These are phyloP conservation scores for Neltuma alba DNA, from an alignment of 306 rosid genomes.

Conservation along the genomic window DNA sequence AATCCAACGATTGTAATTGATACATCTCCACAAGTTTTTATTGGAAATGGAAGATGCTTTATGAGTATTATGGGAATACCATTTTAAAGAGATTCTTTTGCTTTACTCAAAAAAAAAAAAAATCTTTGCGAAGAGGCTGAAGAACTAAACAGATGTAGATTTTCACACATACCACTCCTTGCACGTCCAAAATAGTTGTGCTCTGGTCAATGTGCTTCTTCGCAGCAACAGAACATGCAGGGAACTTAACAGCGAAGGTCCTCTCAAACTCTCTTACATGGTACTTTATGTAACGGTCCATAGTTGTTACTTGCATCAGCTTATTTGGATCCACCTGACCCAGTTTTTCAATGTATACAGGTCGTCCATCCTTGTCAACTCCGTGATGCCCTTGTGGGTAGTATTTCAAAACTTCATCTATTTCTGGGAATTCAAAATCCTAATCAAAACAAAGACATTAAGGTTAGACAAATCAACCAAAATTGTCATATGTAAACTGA, in stretches of 20 bases:
- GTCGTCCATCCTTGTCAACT: constrained; percentile 87
- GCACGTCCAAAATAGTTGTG: constrained; percentile 97
- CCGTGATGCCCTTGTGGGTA: constrained; percentile 99
- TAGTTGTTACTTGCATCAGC: constrained; percentile 85
- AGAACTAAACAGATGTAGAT: background rate
- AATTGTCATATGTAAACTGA: background rate
- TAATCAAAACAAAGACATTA: constrained; percentile 34
- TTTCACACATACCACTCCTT: constrained; percentile 79
- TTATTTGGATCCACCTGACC: constrained; percentile 82
- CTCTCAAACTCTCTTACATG: constrained; percentile 93
- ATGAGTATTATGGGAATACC: background rate
- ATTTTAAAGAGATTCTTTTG: background rate
- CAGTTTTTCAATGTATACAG: constrained; percentile 85
- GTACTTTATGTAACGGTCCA: constrained; percentile 86
- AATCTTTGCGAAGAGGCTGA: too few relatives aligned
- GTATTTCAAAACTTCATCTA: constrained; percentile 75
- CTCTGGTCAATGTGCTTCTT: constrained; percentile 94
- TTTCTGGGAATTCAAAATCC: constrained; percentile 86
- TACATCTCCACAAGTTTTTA: background rate
- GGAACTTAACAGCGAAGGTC: constrained; percentile 76
- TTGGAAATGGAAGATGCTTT: constrained; percentile 19
- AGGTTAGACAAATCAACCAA: constrained; percentile 32
- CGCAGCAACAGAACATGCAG: constrained; percentile 89
- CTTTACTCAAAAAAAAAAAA: too few relatives aligned
- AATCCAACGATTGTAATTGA: background rate